Evolutionary conservation across 176 grass and related monocot genomes (phyloP).

Genomic region (Cenchrus americanus): DNA sequence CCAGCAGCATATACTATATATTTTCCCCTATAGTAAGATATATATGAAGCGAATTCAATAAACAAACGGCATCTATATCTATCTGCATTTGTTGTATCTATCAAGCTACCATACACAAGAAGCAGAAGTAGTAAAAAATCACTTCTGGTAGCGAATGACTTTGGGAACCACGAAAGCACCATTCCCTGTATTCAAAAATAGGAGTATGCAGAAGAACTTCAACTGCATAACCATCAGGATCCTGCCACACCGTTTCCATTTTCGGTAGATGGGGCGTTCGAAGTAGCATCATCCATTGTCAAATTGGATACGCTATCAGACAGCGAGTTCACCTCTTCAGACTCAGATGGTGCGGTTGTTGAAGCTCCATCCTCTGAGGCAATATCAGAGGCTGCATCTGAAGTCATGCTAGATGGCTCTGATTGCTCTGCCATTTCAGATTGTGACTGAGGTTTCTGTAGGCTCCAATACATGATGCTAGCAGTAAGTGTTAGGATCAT

Average conservation of each 20-base stretch:
- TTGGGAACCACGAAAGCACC: conserved; percentile 25
- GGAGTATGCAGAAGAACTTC: not conserved
- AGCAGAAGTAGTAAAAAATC: conserved; percentile 45
- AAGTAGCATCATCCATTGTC: conserved; percentile 63
- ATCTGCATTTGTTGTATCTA: conserved; percentile 48
- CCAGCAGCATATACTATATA: not conserved
- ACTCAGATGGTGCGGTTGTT: conserved; percentile 67
- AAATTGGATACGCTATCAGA: conserved; percentile 58
- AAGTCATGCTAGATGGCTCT: conserved; percentile 63
- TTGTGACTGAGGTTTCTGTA: conserved; percentile 63
- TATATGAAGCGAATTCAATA: conserved; percentile 35
- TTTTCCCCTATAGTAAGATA: conserved; percentile 26
- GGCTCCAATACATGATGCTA: conserved; percentile 94
- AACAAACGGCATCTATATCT: conserved; percentile 49
- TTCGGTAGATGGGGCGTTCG: conserved; percentile 46
- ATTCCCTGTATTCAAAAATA: conserved; percentile 44
- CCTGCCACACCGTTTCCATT: conserved; percentile 48
- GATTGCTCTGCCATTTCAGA: conserved; percentile 55
- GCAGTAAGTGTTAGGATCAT: conserved; percentile 97
- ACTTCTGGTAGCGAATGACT: conserved; percentile 42
- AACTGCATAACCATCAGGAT: conserved; percentile 33
- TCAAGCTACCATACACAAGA: conserved; percentile 47
- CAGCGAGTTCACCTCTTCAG: conserved; percentile 63
- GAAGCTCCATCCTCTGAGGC: conserved; percentile 75
- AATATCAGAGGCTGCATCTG: conserved; percentile 67